phyloP scores from a whole-genome alignment of 2,329 filamentous ascomycete species.

The Colletotrichum brevisporum region DNA sequence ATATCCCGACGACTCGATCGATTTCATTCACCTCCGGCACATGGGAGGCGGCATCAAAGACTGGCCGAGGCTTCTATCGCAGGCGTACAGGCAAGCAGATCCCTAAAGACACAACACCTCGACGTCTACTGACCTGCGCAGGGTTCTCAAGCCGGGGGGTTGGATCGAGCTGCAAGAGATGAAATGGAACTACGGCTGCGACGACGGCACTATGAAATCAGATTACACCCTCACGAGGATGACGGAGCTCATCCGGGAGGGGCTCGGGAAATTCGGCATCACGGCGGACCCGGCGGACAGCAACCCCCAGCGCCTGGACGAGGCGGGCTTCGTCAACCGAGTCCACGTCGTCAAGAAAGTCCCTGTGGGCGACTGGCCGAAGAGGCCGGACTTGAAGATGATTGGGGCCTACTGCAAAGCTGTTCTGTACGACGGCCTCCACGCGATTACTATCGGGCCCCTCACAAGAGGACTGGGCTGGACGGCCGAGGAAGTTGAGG shows the following conservation, averaged over 20 bases:
- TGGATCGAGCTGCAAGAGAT: slow-evolving; percentile 61
- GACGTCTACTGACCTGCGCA: neutral
- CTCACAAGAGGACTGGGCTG: slow-evolving; percentile 52
- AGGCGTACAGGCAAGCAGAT: slow-evolving; percentile 46
- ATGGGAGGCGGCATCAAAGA: slow-evolving; percentile 52
- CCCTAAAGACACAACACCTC: too few relatives aligned
- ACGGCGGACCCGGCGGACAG: slow-evolving; percentile 64
- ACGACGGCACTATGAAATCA: slow-evolving; percentile 54
- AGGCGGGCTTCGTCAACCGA: slow-evolving; percentile 65
- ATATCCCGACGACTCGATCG: slow-evolving; percentile 56
- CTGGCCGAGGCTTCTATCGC: slow-evolving; percentile 57
- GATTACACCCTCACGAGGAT: slow-evolving; percentile 46
- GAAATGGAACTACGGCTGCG: slow-evolving; percentile 53
- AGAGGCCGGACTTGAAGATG: slow-evolving; percentile 62
- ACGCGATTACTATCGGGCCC: slow-evolving; percentile 52
- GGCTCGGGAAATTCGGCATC: slow-evolving; percentile 65
- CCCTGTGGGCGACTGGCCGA: slow-evolving; percentile 66
- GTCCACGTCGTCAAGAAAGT: slow-evolving; percentile 56
- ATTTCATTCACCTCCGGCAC: slow-evolving; percentile 56
- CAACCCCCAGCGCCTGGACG: slow-evolving; percentile 60
- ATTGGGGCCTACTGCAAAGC: slow-evolving; percentile 10
- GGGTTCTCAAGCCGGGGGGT: slow-evolving; percentile 57
- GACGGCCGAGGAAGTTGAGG: slow-evolving; percentile 50
- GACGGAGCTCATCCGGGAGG: slow-evolving; percentile 61
- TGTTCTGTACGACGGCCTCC: slow-evolving; percentile 48